Percentiles rank a stretch among this genome's conserved stretches.
Conservation (phyloP, 1,139 yeast genomes). For the Scheffersomyces insectosa region DNA sequence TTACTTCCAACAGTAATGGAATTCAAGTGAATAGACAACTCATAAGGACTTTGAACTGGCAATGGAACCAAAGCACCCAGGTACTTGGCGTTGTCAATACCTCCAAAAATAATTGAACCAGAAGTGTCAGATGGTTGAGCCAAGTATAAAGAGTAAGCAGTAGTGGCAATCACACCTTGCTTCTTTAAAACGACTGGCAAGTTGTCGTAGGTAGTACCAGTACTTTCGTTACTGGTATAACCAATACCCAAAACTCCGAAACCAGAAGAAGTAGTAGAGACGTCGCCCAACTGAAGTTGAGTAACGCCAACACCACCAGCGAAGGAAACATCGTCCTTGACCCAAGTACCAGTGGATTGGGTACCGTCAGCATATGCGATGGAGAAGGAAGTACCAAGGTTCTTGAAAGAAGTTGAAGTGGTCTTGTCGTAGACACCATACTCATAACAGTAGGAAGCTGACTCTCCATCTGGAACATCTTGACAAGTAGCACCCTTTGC, state of each 20-base stretch:
- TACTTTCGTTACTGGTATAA: slow-evolving; percentile 10
- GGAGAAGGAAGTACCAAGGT: slow-evolving; percentile 7
- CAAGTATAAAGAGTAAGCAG: slow-evolving; percentile 24
- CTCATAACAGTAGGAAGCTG: slow-evolving; percentile 1
- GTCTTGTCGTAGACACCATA: slow-evolving; percentile 11
- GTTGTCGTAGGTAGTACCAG: slow-evolving; percentile 15
- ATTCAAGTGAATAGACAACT: slow-evolving; percentile 8
- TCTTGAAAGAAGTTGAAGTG: slow-evolving; percentile 6
- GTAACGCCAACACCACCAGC: slow-evolving; percentile 12
- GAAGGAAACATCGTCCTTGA: slow-evolving; percentile 14
- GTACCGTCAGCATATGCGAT: slow-evolving; percentile 17
- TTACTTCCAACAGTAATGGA: slow-evolving; percentile 6
- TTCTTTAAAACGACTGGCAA: slow-evolving; percentile 21
- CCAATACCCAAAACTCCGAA: slow-evolving; percentile 24
- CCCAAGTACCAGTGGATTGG: slow-evolving; percentile 16
- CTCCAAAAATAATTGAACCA: slow-evolving; percentile 22
- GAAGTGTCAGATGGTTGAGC: slow-evolving; percentile 8
- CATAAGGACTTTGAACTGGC: slow-evolving; percentile 5
- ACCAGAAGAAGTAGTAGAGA: slow-evolving; percentile 13
- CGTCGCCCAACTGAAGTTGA: slow-evolving; percentile 20
- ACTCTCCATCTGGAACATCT: neutral
- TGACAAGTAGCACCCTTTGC: neutral
- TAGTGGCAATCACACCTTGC: slow-evolving; percentile 20
- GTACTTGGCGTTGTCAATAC: slow-evolving; percentile 18
- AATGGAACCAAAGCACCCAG: slow-evolving; percentile 13